Evolutionary conservation across 768 basidiomycete genomes (phyloP).

Genomic region (Termitomyces heimii): DNA sequence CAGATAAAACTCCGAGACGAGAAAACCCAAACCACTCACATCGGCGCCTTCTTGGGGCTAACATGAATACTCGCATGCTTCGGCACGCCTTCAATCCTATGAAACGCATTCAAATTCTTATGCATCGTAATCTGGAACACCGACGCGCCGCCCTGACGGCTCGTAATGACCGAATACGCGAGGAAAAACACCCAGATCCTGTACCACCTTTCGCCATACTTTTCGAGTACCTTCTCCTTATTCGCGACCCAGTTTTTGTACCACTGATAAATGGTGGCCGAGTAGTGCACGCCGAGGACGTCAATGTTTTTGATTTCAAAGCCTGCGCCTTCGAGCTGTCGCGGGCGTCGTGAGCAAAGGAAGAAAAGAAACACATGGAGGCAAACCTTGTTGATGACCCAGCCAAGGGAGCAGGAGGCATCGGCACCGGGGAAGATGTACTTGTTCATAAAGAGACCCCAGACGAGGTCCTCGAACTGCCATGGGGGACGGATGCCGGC

Average conservation of each 20-base stretch:
- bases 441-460: slow-evolving; percentile 98
- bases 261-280: slow-evolving; percentile 86
- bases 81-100: slow-evolving; percentile 79
- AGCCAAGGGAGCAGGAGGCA: slow-evolving; percentile 90
- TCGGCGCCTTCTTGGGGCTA: slow-evolving; percentile 37
- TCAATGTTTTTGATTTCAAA: slow-evolving; percentile 97
- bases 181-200: slow-evolving; percentile 97
- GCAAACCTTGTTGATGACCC: slow-evolving; percentile 69
- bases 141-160: slow-evolving; percentile 80
- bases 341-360: not conserved
- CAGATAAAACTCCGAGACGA: not conserved
- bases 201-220: slow-evolving; percentile 94
- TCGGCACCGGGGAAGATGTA: slow-evolving; percentile 99
- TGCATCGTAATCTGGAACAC: slow-evolving; percentile 98
- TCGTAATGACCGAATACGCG: slow-evolving; percentile 79
- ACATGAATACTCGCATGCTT: slow-evolving; percentile 81
- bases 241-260: slow-evolving; percentile 97
- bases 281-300: slow-evolving; percentile 96
- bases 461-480: slow-evolving; percentile 98
- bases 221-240: slow-evolving; percentile 81
- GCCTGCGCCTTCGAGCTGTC: slow-evolving; percentile 79
- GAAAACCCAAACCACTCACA: not conserved
- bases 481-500: slow-evolving; percentile 92
- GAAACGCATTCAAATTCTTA: slow-evolving; percentile 97
- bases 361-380: not conserved